Conservation (phyloP, 1,284 basidiomycete genomes). For the Ceratorhiza oryzae-sativae region DNA sequence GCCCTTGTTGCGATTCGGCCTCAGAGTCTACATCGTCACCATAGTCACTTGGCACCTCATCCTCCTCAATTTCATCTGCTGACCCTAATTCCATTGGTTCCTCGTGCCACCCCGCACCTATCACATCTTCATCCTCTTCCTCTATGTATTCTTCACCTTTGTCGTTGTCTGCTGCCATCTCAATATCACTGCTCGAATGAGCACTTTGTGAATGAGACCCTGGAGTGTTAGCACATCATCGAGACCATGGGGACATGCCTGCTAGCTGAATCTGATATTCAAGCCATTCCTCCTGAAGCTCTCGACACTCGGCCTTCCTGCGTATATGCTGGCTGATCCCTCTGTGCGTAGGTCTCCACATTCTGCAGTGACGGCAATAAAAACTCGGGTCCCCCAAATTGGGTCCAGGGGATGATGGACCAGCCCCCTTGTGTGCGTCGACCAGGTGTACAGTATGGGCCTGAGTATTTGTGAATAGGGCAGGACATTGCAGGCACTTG, state of each 20-base stretch:
- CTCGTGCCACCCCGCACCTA: background rate
- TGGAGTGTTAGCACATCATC: too few species aligned
- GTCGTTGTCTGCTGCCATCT: background rate
- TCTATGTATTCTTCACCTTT: background rate
- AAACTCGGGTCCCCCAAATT: too few species aligned
- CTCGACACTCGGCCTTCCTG: too few species aligned
- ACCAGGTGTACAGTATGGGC: background rate
- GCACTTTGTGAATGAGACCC: background rate
- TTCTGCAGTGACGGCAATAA: too few species aligned
- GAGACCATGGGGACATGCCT: too few species aligned
- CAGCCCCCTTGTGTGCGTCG: background rate
- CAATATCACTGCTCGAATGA: background rate
- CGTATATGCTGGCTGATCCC: too few species aligned
- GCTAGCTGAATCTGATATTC: too few species aligned
- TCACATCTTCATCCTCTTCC: background rate
- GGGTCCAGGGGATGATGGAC: background rate
- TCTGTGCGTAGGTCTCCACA: too few species aligned
- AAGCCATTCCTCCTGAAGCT: too few species aligned
- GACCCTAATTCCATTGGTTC: background rate
- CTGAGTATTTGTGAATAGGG: background rate
- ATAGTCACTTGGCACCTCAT: too few species aligned
- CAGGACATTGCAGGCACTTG: background rate
- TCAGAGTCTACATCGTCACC: too few species aligned
- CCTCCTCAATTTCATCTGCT: background rate
- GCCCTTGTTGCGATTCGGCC: background rate